Percentiles rank a stretch among this genome's conserved stretches.
phyloP scores from a whole-genome alignment of 176 grass and related monocot species.

The Avena insularis region DNA sequence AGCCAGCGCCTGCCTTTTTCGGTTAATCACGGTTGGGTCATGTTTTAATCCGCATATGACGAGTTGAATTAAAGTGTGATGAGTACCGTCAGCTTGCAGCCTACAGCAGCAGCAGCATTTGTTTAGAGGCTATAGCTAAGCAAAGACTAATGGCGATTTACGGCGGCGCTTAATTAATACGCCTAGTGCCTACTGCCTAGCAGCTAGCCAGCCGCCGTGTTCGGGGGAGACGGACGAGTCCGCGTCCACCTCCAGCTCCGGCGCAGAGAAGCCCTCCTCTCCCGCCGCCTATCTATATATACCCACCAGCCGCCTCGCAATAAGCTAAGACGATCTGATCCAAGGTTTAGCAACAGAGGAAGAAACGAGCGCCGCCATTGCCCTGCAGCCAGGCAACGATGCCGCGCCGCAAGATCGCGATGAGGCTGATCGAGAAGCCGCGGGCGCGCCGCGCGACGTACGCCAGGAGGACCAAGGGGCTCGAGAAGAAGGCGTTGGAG shows the following conservation, averaged over 20 bases:
- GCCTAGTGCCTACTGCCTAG: neutral
- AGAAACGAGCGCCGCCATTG: neutral
- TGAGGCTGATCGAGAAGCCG: neutral
- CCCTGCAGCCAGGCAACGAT: neutral
- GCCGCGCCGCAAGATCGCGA: neutral
- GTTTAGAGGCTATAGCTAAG: neutral
- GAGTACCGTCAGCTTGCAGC: neutral
- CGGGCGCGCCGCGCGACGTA: neutral
- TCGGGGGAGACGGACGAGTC: neutral
- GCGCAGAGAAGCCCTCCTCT: neutral
- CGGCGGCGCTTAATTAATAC: no score
- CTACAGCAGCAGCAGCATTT: neutral
- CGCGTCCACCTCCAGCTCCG: neutral
- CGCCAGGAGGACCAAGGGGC: neutral
- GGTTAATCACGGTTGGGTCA: neutral
- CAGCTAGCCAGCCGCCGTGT: neutral
- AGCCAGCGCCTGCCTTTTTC: neutral
- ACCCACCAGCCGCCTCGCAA: neutral
- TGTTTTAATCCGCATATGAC: neutral
- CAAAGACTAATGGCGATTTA: neutral
- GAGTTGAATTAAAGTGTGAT: no score
- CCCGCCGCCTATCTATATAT: neutral
- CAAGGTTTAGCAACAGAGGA: neutral
- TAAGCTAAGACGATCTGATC: neutral
- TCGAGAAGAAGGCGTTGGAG: constrained; percentile 24